Evolutionary conservation across 176 grass and related monocot species (phyloP).

Genomic region (Cenchrus americanus): DNA sequence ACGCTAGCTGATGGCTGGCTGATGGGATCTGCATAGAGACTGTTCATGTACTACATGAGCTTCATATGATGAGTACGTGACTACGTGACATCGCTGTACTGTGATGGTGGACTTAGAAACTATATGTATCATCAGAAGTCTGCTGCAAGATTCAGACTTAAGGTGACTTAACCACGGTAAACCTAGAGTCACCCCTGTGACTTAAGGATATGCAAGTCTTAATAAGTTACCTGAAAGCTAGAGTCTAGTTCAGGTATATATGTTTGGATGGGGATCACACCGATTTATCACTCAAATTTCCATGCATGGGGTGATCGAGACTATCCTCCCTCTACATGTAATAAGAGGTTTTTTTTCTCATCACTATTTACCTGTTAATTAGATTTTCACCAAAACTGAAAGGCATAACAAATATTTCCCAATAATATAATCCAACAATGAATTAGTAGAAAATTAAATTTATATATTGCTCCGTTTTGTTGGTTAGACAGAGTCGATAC

Average conservation of each 20-base stretch:
- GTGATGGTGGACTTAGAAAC: background rate
- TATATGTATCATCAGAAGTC: no score
- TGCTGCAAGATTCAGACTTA: background rate
- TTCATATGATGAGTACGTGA: background rate
- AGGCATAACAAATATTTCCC: no score
- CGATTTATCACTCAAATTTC: no score
- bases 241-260: background rate
- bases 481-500: background rate
- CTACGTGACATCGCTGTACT: background rate
- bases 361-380: background rate
- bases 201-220: background rate
- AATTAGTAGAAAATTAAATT: background rate
- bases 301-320: no score
- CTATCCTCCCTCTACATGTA: background rate
- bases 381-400: background rate
- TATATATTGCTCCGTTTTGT: background rate
- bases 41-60: background rate
- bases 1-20: background rate
- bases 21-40: background rate
- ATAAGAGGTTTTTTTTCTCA: background rate
- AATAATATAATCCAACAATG: background rate
- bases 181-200: background rate
- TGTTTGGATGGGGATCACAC: background rate
- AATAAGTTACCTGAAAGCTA: background rate
- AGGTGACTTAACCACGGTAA: background rate